Evolutionary conservation across 768 basidiomycete species (phyloP).

Genomic region (Auricularia sp.): DNA sequence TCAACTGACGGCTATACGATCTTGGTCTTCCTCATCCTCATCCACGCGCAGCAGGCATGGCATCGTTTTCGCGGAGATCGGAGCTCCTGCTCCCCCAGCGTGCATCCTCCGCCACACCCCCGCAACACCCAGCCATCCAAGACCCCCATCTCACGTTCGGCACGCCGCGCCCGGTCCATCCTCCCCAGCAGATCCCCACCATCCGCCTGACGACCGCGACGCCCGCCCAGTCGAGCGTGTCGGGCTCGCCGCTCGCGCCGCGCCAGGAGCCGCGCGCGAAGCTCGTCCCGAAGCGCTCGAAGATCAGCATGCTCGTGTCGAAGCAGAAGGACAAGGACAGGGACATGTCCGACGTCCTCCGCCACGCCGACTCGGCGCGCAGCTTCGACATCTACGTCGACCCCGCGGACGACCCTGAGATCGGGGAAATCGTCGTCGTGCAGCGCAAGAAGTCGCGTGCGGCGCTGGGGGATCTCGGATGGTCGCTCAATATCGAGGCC

Average conservation of each 20-base stretch:
- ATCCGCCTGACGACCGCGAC: slow-evolving; percentile 63
- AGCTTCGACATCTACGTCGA: slow-evolving; percentile 60
- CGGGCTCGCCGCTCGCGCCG: slow-evolving; percentile 22
- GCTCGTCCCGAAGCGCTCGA: slow-evolving; percentile 67
- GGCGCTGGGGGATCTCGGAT: slow-evolving; percentile 44
- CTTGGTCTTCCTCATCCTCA: not conserved
- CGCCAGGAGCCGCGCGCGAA: slow-evolving; percentile 25
- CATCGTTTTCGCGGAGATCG: not conserved
- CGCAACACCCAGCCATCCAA: slow-evolving; percentile 4
- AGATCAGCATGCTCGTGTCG: slow-evolving; percentile 36
- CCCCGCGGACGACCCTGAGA: slow-evolving; percentile 49
- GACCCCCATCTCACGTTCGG: not conserved
- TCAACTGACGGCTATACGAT: not conserved
- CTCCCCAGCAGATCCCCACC: slow-evolving; percentile 31
- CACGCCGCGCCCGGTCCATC: not conserved
- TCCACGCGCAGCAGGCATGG: not conserved
- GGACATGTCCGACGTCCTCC: slow-evolving; percentile 46
- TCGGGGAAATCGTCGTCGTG: slow-evolving; percentile 60
- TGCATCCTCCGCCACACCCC: slow-evolving; percentile 15
- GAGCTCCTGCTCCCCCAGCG: not conserved
- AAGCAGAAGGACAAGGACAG: slow-evolving; percentile 17
- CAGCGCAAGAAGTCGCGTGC: slow-evolving; percentile 66
- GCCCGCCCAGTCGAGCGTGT: slow-evolving; percentile 38
- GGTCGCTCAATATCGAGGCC: slow-evolving; percentile 41
- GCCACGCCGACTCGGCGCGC: slow-evolving; percentile 16